Conservation (phyloP, 441 rosid genomes). For the Syzygium syzygioides region DNA sequence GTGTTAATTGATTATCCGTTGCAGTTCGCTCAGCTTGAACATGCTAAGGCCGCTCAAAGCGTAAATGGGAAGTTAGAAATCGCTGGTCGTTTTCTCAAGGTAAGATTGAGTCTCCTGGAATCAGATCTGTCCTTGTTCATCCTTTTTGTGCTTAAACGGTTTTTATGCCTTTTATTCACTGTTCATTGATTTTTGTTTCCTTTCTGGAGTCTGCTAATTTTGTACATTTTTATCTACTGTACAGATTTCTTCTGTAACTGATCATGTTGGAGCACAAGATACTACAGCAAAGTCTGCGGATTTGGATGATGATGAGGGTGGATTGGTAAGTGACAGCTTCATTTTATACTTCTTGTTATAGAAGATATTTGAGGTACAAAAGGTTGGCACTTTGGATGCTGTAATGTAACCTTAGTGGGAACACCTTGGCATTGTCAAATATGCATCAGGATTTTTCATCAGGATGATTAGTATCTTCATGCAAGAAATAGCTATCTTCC, state of each 20-base stretch:
- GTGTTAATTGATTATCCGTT: background rate
- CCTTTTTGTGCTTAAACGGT: background rate
- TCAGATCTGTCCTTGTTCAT: background rate
- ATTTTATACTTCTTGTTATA: background rate
- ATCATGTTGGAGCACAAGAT: slow-evolving; percentile 78
- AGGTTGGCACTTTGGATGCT: background rate
- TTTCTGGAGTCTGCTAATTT: background rate
- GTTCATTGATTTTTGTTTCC: background rate
- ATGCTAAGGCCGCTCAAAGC: slow-evolving; percentile 82
- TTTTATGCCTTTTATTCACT: background rate
- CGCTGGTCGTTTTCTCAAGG: slow-evolving; percentile 86
- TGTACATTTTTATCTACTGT: background rate
- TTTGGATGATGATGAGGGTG: slow-evolving; percentile 96
- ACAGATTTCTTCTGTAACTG: slow-evolving; percentile 87
- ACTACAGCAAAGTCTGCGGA: slow-evolving; percentile 71
- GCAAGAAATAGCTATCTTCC: background rate
- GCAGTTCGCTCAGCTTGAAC: slow-evolving; percentile 86
- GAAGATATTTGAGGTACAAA: background rate
- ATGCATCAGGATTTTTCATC: background rate
- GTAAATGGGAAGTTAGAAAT: slow-evolving; percentile 90
- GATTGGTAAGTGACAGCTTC: slow-evolving; percentile 51
- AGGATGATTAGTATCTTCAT: background rate
- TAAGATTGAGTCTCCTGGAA: slow-evolving; percentile 12
- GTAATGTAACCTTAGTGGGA: background rate
- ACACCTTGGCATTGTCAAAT: background rate